Conservation (phyloP, 208 protist genomes). For the Wallacemonas rigidus region DNA sequence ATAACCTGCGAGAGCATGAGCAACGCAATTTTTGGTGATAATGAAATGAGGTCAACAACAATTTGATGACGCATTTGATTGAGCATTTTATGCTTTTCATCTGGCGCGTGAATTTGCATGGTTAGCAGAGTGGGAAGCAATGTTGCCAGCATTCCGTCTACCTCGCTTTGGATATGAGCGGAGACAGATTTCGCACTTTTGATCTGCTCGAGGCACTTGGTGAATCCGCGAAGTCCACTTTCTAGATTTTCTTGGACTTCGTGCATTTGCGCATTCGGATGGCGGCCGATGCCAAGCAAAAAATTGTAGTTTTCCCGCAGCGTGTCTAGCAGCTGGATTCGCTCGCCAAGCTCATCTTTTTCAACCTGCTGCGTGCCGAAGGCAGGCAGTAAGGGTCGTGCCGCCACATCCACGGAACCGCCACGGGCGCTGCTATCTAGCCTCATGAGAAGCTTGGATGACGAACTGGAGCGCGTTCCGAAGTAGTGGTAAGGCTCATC, state of each 20-base stretch:
- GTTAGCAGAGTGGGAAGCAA: constrained; percentile 59
- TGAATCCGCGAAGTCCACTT: constrained; percentile 52
- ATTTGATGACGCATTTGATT: constrained; percentile 36
- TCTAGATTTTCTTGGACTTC: constrained; percentile 65
- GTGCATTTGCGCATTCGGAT: constrained; percentile 62
- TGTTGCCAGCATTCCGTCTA: constrained; percentile 41
- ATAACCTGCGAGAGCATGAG: constrained; percentile 53
- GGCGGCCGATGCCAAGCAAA: constrained; percentile 56
- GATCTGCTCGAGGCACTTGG: constrained; percentile 28
- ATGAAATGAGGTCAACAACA: constrained; percentile 54
- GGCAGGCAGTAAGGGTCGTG: neutral
- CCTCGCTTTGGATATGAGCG: constrained; percentile 13
- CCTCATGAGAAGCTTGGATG: neutral
- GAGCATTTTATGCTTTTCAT: constrained; percentile 45
- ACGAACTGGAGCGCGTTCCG: neutral
- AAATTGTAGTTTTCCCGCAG: constrained; percentile 65
- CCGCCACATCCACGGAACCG: too few species aligned
- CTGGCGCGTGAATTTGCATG: constrained; percentile 63
- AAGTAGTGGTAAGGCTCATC: constrained; percentile 34
- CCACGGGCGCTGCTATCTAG: too few species aligned
- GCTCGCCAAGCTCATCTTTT: constrained; percentile 44
- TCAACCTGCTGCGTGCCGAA: constrained; percentile 47
- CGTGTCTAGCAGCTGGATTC: constrained; percentile 44
- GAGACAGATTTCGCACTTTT: neutral
- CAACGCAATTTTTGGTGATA: constrained; percentile 49